A percentile compares a stretch with the other conserved stretches of the same genome.
These are phyloP conservation scores for Pseudozyma sp. DNA, from an alignment of 1,284 basidiomycete species.

Conservation along the genomic window DNA sequence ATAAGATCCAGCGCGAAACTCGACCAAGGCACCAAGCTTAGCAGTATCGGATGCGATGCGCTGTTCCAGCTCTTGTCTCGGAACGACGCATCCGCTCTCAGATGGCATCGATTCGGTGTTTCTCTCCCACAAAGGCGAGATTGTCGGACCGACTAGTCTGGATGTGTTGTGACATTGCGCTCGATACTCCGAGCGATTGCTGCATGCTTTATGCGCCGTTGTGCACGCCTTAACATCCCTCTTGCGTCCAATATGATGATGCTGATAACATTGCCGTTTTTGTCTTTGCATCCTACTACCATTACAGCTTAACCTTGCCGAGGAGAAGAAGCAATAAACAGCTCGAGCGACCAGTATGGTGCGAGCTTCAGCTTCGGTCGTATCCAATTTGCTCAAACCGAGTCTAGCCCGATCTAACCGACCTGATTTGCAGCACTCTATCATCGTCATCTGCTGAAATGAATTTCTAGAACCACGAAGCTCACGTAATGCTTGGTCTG, in stretches of 20 bases:
- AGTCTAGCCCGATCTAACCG: not conserved
- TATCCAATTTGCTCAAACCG: not conserved
- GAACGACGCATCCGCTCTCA: too few relatives aligned
- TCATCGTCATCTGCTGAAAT: constrained; percentile 10
- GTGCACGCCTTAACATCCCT: not conserved
- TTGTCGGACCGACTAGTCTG: too few relatives aligned
- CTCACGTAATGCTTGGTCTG: not conserved
- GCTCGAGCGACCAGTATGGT: constrained; percentile 6
- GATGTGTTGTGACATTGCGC: too few relatives aligned
- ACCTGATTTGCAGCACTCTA: not conserved
- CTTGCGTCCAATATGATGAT: not conserved
- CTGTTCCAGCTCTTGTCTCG: too few relatives aligned
- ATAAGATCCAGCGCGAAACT: too few relatives aligned
- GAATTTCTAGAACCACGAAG: not conserved
- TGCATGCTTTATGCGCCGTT: not conserved
- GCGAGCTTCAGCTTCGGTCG: not conserved
- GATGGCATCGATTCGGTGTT: too few relatives aligned
- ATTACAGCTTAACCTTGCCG: constrained; percentile 51
- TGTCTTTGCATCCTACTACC: not conserved
- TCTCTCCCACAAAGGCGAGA: too few relatives aligned
- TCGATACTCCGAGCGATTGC: too few relatives aligned
- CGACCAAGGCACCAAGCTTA: too few relatives aligned
- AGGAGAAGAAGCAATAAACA: constrained; percentile 55
- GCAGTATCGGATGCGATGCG: too few relatives aligned
- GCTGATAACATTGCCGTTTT: not conserved